These are phyloP conservation scores for Globisporangium nunn DNA, from an alignment of 352 stramenopile genomes.

Conservation along the genomic window DNA sequence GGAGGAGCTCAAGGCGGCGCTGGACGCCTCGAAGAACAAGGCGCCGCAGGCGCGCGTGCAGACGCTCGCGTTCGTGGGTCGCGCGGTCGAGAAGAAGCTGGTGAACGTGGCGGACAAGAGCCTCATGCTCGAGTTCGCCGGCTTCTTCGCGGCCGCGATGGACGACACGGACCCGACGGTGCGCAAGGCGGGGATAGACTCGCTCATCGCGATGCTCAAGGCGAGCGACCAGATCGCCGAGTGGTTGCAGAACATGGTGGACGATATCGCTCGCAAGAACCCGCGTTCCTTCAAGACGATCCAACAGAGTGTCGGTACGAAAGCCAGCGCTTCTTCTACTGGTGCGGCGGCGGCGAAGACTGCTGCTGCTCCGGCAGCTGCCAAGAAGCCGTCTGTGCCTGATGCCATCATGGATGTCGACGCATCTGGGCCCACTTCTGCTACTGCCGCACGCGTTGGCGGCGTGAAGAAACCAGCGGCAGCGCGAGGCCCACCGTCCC, in stretches of 20 bases:
- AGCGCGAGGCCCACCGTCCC: conserved; percentile 33
- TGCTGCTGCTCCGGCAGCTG: conserved; percentile 17
- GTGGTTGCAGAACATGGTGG: conserved; percentile 55
- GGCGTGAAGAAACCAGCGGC: conserved; percentile 4
- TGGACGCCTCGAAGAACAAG: conserved; percentile 80
- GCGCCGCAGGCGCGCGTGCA: conserved; percentile 71
- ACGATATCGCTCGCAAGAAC: conserved; percentile 65
- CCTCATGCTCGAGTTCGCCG: conserved; percentile 56
- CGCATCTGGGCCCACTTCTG: neutral
- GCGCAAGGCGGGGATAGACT: conserved; percentile 64
- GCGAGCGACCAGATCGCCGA: conserved; percentile 32
- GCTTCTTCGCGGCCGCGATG: conserved; percentile 52
- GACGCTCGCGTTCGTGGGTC: conserved; percentile 57
- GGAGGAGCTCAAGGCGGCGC: conserved; percentile 67
- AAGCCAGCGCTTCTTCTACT: neutral
- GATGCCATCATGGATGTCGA: conserved; percentile 23
- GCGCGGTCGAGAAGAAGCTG: conserved; percentile 62
- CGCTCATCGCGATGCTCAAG: conserved; percentile 54
- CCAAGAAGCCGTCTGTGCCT: conserved; percentile 2
- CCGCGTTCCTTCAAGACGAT: conserved; percentile 66
- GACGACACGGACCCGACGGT: conserved; percentile 79
- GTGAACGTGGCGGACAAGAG: conserved; percentile 56
- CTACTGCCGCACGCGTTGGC: conserved; percentile 14
- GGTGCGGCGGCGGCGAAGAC: neutral
- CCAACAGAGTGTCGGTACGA: conserved; percentile 32